Evolutionary conservation across 164 flowering plant genomes (phyloP), one percentile per base, ranked within the genome.

Genomic region (Vitis cinerea): DNA sequence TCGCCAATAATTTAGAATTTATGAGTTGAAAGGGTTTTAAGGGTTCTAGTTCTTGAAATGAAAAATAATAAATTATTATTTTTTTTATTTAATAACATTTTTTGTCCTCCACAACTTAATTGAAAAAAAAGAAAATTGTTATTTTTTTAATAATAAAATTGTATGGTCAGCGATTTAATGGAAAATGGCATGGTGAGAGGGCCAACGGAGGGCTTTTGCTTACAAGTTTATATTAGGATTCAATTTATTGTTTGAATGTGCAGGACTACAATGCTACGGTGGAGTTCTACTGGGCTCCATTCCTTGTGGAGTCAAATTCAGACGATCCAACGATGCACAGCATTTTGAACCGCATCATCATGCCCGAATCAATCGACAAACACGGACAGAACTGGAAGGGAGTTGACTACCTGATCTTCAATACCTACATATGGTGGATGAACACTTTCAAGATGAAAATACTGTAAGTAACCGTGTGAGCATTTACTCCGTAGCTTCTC

Each of bases 381-480:
- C 99, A 96, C 47, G 98, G 92, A 2, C 68, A 63, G 11, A 77
- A 89, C 31, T 96, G 99, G 99, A 89, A 83, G 76, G 79, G 73
- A 48, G 97, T 87, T 3, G 97, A 93, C 71, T 92, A 74, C 76
- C 84, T 96, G 60, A 71, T 96, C 71, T 96, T 96, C 72, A 96
- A 96, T 74, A 90, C 97, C 0, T 96, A 96, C 75, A 90, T 96
- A 6, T 96, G 99, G 98, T 96, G 99, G 99, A 93, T 96, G 98
- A 96, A 96, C 86, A 88, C 97, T 64, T 61, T 67, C 78, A 62
- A 73, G 19, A 96, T 93, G 90, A 96, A 93, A 89, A 87, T 93
- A 53, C 65, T 95, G 98, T 93, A 82, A 85, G 98, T 84, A 10
- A 50, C 2, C 44, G 44, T 37, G 44, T 37, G 44, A 37, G 44